Evolutionary conservation across 768 basidiomycete species (phyloP).

Genomic region (Leccinum rimulosum): DNA sequence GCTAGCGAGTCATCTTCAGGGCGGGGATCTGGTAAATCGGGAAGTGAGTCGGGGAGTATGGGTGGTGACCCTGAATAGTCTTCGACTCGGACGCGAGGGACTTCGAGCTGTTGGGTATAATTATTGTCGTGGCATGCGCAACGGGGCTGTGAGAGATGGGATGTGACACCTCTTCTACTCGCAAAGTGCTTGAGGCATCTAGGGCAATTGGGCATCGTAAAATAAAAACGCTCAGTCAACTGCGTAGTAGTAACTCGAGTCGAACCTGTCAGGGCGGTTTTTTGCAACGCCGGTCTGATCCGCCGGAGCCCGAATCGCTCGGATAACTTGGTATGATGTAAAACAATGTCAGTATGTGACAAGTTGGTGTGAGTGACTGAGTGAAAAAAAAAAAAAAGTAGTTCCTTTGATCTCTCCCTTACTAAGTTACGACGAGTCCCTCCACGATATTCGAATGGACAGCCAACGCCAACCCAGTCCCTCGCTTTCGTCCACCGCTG

Average conservation of each 20-base stretch:
- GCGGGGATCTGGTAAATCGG: neutral
- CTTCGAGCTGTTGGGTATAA: neutral
- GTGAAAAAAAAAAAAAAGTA: too few relatives aligned
- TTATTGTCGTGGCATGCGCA: neutral
- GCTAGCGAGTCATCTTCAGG: too few relatives aligned
- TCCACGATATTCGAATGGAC: neutral
- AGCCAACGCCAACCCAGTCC: neutral
- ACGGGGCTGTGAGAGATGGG: neutral
- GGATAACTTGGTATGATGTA: too few relatives aligned
- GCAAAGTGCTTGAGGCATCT: constrained; percentile 1
- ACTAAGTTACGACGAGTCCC: too few relatives aligned
- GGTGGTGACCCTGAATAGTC: neutral
- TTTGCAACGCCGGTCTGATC: too few relatives aligned
- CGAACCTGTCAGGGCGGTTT: too few relatives aligned
- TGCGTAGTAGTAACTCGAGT: too few relatives aligned
- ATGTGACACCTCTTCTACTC: neutral
- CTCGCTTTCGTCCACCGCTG: neutral
- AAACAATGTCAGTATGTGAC: too few relatives aligned
- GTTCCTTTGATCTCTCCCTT: too few relatives aligned
- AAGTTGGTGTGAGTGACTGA: too few relatives aligned
- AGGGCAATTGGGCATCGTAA: neutral
- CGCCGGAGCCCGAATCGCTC: too few relatives aligned
- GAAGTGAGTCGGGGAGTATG: too few relatives aligned
- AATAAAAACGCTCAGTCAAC: neutral
- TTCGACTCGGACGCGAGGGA: neutral